phyloP scores from a whole-genome alignment of 352 stramenopile genomes.

The Globisporangium iwayamae region DNA sequence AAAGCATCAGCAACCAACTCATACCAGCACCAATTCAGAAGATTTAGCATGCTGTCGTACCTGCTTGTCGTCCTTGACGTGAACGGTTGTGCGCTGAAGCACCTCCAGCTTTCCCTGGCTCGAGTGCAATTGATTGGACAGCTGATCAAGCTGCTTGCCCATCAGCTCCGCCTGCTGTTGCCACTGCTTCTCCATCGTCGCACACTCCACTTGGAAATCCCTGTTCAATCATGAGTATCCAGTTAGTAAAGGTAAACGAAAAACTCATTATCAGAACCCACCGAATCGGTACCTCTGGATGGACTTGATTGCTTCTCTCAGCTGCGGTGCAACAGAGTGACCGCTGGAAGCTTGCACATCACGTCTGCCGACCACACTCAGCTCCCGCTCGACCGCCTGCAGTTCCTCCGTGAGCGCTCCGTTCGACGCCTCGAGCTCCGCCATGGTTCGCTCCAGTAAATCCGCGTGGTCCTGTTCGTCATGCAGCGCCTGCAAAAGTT shows the following conservation, averaged over 20 bases:
- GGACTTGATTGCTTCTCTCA: conserved; percentile 7
- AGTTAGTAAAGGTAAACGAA: neutral
- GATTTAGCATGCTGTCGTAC: conserved; percentile 11
- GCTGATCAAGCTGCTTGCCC: conserved; percentile 35
- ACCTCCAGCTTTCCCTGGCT: conserved; percentile 51
- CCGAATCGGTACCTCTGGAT: neutral
- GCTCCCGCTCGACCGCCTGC: conserved; percentile 33
- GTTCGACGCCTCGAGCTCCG: conserved; percentile 29
- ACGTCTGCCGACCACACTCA: conserved; percentile 26
- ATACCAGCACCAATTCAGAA: neutral
- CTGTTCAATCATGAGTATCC: conserved; percentile 10
- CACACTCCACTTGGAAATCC: conserved; percentile 41
- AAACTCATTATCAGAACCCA: neutral
- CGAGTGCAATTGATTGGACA: conserved; percentile 36
- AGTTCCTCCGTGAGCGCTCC: conserved; percentile 32
- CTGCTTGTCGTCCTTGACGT: conserved; percentile 45
- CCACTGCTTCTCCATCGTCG: conserved; percentile 34
- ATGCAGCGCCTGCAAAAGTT: conserved; percentile 38
- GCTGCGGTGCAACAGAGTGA: conserved; percentile 10
- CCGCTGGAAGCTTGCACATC: conserved; percentile 10
- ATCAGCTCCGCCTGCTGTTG: conserved; percentile 40
- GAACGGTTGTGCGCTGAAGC: conserved; percentile 37
- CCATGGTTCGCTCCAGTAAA: conserved; percentile 23
- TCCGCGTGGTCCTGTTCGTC: conserved; percentile 36
- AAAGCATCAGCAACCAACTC: neutral